A percentile compares a stretch with the other conserved stretches of the same genome.
Conservation (phyloP, 257 asterid genomes). For the Plantago major region DNA sequence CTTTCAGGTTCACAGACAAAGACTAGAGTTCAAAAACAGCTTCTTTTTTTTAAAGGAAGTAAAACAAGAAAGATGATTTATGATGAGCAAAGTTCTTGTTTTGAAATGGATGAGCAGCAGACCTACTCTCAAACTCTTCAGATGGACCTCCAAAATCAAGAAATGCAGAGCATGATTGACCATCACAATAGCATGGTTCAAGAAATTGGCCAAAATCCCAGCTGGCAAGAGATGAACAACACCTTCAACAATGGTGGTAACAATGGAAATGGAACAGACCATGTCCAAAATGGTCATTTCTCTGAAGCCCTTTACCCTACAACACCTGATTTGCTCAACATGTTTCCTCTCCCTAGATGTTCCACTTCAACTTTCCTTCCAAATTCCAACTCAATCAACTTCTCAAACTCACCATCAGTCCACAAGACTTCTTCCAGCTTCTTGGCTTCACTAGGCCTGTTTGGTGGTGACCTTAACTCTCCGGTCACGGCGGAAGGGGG, state of each 20-base stretch:
- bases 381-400: slow-evolving; percentile 35
- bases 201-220: slow-evolving; percentile 21
- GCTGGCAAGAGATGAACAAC: slow-evolving; percentile 43
- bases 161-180: slow-evolving; percentile 2
- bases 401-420: slow-evolving; percentile 30
- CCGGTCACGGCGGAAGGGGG: slow-evolving; percentile 2
- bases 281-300: slow-evolving; percentile 19
- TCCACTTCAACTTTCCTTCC: slow-evolving; percentile 43
- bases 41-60: too few species aligned
- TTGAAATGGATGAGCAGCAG: slow-evolving; percentile 34
- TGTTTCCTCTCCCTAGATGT: slow-evolving; percentile 60
- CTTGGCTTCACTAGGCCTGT: slow-evolving; percentile 60
- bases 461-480: slow-evolving; percentile 53
- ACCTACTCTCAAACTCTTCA: slow-evolving; percentile 38
- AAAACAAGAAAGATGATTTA: slow-evolving; percentile 30
- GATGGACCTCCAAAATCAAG: slow-evolving; percentile 60
- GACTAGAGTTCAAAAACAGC: slow-evolving; percentile 9
- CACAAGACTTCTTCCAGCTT: slow-evolving; percentile 29
- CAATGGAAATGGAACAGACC: background rate
- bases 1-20: slow-evolving; percentile 25
- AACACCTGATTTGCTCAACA: slow-evolving; percentile 56
- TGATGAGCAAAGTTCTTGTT: slow-evolving; percentile 46
- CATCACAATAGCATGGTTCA: slow-evolving; percentile 16
- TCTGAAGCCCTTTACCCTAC: slow-evolving; percentile 31
- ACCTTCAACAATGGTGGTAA: too few species aligned